Evolutionary conservation across 108 stramenopile species (phyloP).

Genomic region (Nitzschia sp.): DNA sequence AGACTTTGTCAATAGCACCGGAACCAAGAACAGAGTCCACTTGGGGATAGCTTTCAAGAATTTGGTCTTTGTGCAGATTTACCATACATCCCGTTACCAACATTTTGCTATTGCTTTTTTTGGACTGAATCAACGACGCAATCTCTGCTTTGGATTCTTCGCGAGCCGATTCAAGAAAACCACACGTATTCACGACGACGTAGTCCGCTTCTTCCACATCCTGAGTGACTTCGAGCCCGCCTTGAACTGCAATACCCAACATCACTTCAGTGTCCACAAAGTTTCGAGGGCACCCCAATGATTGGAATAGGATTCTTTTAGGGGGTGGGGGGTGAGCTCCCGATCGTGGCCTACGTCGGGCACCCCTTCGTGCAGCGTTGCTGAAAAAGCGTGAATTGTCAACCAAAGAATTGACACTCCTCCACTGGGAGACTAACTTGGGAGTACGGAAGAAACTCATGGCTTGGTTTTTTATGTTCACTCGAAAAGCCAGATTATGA

Average conservation of each 20-base stretch:
- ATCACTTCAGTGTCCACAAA: constrained; percentile 57
- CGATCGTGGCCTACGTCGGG: constrained; percentile 1
- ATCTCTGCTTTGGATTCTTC: constrained; percentile 40
- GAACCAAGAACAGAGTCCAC: constrained; percentile 43
- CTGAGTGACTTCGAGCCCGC: constrained; percentile 26
- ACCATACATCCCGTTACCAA: constrained; percentile 56
- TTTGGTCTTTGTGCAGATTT: constrained; percentile 43
- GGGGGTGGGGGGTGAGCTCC: not conserved
- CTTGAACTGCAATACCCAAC: constrained; percentile 33
- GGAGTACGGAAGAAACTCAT: too few species aligned
- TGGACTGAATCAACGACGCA: constrained; percentile 18
- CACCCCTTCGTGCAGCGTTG: not conserved
- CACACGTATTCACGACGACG: constrained; percentile 48
- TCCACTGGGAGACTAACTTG: too few species aligned
- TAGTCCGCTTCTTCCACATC: constrained; percentile 34
- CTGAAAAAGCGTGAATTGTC: not conserved
- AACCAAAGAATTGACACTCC: not conserved
- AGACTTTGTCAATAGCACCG: constrained; percentile 40
- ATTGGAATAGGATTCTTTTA: constrained; percentile 47
- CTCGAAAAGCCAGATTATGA: too few species aligned
- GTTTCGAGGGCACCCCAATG: constrained; percentile 49
- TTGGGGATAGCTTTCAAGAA: constrained; percentile 35
- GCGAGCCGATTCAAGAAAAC: constrained; percentile 46
- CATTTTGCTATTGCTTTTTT: constrained; percentile 24
- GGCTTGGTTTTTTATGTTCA: too few species aligned